These are phyloP conservation scores for Cordyceps militaris DNA, from an alignment of 2,329 filamentous ascomycete genomes.

Conservation along the genomic window DNA sequence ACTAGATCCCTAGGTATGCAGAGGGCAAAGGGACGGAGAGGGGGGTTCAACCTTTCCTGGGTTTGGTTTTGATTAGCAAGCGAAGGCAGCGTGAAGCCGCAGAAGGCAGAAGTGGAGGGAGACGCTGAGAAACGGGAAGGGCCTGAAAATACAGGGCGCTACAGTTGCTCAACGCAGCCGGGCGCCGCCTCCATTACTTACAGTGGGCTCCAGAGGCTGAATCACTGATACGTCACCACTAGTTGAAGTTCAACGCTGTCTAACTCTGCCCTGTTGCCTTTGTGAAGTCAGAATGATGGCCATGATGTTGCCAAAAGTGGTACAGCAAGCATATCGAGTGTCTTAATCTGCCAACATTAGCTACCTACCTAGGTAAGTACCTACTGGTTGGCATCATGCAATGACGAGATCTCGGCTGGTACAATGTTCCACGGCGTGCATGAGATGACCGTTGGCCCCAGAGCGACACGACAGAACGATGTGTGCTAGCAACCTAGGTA, in stretches of 20 bases:
- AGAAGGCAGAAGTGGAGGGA: no score
- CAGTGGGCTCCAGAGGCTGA: not conserved
- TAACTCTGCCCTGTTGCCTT: not conserved
- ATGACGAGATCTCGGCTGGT: not conserved
- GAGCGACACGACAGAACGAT: not conserved
- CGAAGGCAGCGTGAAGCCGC: no score
- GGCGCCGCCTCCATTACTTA: no score
- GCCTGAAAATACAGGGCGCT: no score
- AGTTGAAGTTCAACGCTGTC: not conserved
- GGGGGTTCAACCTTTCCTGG: not conserved
- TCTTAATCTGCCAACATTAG: no score
- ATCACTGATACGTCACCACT: not conserved
- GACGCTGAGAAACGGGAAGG: no score
- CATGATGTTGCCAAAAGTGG: not conserved
- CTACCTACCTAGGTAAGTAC: no score
- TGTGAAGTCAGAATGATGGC: not conserved
- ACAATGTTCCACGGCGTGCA: not conserved
- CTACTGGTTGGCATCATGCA: not conserved
- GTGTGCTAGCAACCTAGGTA: not conserved
- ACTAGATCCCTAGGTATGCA: no score
- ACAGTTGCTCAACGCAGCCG: no score
- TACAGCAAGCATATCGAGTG: not conserved
- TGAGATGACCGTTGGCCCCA: not conserved
- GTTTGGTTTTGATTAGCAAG: constrained; percentile 4
- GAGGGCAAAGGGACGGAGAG: not conserved